Conservation (phyloP, 352 stramenopile genomes). For the Phytophthora boehmeriae region DNA sequence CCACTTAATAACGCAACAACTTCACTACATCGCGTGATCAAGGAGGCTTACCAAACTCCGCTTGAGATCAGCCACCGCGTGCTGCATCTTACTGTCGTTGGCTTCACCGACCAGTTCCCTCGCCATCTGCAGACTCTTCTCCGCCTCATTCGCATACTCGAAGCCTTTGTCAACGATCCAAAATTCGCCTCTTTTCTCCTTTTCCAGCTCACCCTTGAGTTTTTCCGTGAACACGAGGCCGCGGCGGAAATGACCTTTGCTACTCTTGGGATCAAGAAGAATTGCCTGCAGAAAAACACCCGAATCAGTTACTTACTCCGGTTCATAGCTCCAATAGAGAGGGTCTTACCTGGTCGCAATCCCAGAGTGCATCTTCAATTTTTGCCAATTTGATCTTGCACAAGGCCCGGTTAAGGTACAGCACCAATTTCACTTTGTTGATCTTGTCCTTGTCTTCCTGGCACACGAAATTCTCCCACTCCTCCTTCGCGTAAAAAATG, state of each 20-base stretch:
- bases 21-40: neutral
- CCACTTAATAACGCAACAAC: neutral
- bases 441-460: conserved; percentile 78
- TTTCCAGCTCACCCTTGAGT: conserved; percentile 78
- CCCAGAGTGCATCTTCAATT: conserved; percentile 85
- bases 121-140: conserved; percentile 75
- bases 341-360: conserved; percentile 73
- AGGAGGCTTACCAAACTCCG: conserved; percentile 49
- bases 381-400: conserved; percentile 88
- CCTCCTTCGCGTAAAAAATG: conserved; percentile 88
- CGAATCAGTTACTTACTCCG: neutral
- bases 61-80: conserved; percentile 71
- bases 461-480: conserved; percentile 82
- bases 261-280: conserved; percentile 55
- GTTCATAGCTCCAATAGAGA: neutral
- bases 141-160: conserved; percentile 69
- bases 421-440: conserved; percentile 79
- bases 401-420: conserved; percentile 84
- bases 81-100: conserved; percentile 58
- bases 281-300: conserved; percentile 52
- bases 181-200: conserved; percentile 82
- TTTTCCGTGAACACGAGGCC: conserved; percentile 84
- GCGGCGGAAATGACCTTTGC: conserved; percentile 83
- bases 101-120: conserved; percentile 43
- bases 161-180: conserved; percentile 89